phyloP scores from a whole-genome alignment of 345 rosid genomes.

The Toxicodendron radicans region DNA sequence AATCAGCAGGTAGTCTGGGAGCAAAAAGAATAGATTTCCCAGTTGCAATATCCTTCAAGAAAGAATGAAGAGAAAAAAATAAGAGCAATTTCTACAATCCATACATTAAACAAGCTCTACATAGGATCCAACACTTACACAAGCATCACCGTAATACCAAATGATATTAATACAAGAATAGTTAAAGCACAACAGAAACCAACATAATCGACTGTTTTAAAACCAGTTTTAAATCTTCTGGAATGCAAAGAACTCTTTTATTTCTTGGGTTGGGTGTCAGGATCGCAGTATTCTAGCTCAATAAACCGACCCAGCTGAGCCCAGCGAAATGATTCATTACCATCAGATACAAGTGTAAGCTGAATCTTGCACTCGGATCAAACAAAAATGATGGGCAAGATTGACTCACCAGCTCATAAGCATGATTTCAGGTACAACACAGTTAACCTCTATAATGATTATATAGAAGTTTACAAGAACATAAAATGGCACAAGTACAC shows the following conservation, averaged over 20 bases:
- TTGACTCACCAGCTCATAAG: neutral
- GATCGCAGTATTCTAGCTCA: neutral
- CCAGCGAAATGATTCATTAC: neutral
- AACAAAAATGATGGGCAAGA: neutral
- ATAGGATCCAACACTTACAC: neutral
- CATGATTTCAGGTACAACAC: too few relatives aligned
- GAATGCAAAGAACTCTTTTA: neutral
- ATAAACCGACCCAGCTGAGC: neutral
- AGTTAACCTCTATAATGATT: too few relatives aligned
- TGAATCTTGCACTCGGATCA: neutral
- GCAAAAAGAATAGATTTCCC: conserved; percentile 81
- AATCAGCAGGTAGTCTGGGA: conserved; percentile 77
- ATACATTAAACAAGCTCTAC: neutral
- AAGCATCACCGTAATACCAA: too few relatives aligned
- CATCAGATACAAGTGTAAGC: neutral
- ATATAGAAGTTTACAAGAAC: too few relatives aligned
- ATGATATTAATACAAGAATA: too few relatives aligned
- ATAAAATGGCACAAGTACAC: too few relatives aligned
- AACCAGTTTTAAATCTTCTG: neutral
- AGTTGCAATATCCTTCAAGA: conserved; percentile 67
- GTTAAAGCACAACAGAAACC: neutral
- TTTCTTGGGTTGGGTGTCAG: neutral
- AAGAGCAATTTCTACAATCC: conserved; percentile 7
- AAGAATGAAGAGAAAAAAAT: neutral
- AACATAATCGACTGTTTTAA: neutral